phyloP scores from a whole-genome alignment of 2,329 filamentous ascomycete species.

The Alternaria sp. region DNA sequence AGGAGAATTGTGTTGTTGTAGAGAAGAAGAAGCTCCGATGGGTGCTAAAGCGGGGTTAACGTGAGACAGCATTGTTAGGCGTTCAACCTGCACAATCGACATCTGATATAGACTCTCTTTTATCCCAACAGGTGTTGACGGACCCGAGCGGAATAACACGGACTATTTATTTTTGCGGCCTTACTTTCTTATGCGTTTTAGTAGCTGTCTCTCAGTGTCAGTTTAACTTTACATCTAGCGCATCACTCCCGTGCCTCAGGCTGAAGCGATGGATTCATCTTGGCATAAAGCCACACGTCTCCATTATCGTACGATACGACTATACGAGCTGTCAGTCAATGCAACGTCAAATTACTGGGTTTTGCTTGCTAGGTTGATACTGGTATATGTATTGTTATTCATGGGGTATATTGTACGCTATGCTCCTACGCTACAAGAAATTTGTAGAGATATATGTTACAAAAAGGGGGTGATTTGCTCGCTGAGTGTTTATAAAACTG shows the following conservation, averaged over 20 bases:
- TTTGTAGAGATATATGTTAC: constrained; percentile 6
- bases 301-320: background rate
- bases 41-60: background rate
- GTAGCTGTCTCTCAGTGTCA: background rate
- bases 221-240: background rate
- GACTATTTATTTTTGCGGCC: background rate
- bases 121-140: background rate
- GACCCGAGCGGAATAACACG: background rate
- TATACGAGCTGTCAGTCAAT: background rate
- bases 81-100: background rate
- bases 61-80: background rate
- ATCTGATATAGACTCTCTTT: background rate
- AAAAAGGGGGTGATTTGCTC: background rate
- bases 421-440: constrained; percentile 2
- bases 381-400: background rate
- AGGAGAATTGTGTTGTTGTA: background rate
- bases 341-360: background rate
- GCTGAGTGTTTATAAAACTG: background rate
- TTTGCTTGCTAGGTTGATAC: background rate
- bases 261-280: background rate
- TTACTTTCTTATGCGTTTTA: too few species aligned
- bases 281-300: background rate
- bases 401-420: constrained; percentile 5
- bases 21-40: background rate
- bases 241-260: background rate